Conservation (phyloP, 129 eudicot genomes). For the Flaveria bidentis region DNA sequence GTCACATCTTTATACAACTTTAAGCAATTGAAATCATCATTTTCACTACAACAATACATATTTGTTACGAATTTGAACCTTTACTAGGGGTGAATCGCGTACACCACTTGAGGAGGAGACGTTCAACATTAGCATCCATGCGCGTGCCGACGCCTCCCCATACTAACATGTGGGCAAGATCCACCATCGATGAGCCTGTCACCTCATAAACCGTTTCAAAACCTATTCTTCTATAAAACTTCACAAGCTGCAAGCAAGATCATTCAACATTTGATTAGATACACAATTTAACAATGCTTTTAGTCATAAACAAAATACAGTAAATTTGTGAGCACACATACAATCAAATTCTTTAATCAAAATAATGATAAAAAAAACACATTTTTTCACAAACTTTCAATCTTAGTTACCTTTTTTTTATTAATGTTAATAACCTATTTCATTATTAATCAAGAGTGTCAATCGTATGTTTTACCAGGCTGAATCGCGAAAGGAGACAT, state of each 20-base stretch:
- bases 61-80: not conserved
- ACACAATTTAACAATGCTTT: not conserved
- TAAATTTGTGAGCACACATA: not conserved
- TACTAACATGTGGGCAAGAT: constrained; percentile 57
- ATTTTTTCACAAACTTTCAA: not conserved
- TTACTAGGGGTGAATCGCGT: constrained; percentile 44
- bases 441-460: too few species aligned
- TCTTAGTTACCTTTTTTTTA: too few species aligned
- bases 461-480: too few species aligned
- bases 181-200: constrained; percentile 57
- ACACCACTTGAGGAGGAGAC: constrained; percentile 79
- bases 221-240: constrained; percentile 73
- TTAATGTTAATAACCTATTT: too few species aligned
- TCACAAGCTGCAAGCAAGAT: constrained; percentile 56
- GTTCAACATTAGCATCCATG: constrained; percentile 67
- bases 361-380: too few species aligned
- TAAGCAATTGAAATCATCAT: not conserved
- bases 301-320: too few species aligned
- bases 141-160: constrained; percentile 92
- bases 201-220: constrained; percentile 75
- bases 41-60: not conserved
- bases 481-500: too few species aligned
- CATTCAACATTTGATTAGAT: not conserved
- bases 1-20: constrained; percentile 5
- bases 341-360: not conserved